These are phyloP conservation scores for Mrakia blollopis DNA, from an alignment of 768 basidiomycete genomes.

Conservation along the genomic window DNA sequence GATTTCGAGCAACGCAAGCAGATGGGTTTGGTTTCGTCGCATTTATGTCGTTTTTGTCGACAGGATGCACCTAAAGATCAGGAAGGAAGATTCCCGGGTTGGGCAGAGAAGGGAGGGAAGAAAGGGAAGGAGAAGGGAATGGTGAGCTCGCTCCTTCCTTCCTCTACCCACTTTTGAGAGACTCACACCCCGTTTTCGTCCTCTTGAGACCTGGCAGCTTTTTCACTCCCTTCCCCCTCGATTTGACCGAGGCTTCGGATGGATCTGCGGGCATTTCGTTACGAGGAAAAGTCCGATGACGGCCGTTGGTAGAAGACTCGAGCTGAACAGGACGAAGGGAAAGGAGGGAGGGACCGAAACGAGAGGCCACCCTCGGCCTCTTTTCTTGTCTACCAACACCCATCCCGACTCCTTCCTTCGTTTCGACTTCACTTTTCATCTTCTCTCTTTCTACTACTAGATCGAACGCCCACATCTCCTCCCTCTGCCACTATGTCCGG, in stretches of 20 bases:
- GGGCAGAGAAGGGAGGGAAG: background rate
- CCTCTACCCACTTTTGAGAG: background rate
- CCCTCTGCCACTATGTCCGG: too few species aligned
- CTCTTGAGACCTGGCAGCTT: background rate
- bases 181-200: conserved; percentile 14
- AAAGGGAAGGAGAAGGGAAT: background rate
- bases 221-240: background rate
- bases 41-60: background rate
- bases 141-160: background rate
- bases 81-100: too few species aligned
- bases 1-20: background rate
- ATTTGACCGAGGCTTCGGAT: background rate
- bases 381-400: background rate
- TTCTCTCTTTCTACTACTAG: background rate
- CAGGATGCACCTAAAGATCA: background rate
- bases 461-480: background rate
- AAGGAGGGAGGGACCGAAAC: background rate
- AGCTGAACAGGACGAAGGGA: background rate
- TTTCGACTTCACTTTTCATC: background rate
- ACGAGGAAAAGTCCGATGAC: background rate
- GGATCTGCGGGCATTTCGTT: background rate
- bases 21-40: background rate
- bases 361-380: background rate
- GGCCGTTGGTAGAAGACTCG: background rate
- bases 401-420: background rate